Evolutionary conservation across 805 yeast genomes (phyloP).

Genomic region (Zygosaccharomyces bisporus): DNA sequence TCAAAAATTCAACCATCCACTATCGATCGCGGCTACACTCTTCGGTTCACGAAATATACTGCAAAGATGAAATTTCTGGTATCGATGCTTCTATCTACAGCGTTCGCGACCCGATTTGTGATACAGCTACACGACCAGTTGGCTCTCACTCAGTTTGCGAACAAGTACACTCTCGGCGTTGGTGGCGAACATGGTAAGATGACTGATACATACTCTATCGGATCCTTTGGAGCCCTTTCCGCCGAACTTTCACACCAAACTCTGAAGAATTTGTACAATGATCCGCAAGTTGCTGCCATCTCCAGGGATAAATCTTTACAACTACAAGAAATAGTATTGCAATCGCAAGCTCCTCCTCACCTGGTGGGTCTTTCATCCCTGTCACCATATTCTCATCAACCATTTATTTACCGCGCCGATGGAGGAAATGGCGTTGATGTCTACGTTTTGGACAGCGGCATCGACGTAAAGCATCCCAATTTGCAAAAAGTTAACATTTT

Average conservation of each 20-base stretch:
- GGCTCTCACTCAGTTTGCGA: conserved; percentile 17
- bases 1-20: too few species aligned
- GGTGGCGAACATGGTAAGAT: conserved; percentile 7
- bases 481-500: conserved; percentile 45
- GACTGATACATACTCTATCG: background rate
- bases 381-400: conserved; percentile 38
- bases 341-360: conserved; percentile 43
- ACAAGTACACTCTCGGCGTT: conserved; percentile 8
- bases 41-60: too few species aligned
- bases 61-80: too few species aligned
- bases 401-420: conserved; percentile 41
- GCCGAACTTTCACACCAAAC: conserved; percentile 37
- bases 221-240: conserved; percentile 32
- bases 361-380: conserved; percentile 35
- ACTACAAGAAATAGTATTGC: conserved; percentile 35
- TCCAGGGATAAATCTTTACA: conserved; percentile 38
- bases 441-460: conserved; percentile 41
- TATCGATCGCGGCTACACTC: too few species aligned
- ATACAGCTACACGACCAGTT: conserved; percentile 28
- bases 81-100: conserved; percentile 1
- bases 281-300: conserved; percentile 36
- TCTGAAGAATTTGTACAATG: conserved; percentile 36
- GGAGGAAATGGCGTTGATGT: conserved; percentile 42
- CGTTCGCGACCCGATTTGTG: conserved; percentile 19
- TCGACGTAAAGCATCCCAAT: conserved; percentile 36